Percentiles rank a stretch among this genome's conserved stretches.
phyloP scores from a whole-genome alignment of 257 asterid genomes.

The Nicotiana sylvestris region DNA sequence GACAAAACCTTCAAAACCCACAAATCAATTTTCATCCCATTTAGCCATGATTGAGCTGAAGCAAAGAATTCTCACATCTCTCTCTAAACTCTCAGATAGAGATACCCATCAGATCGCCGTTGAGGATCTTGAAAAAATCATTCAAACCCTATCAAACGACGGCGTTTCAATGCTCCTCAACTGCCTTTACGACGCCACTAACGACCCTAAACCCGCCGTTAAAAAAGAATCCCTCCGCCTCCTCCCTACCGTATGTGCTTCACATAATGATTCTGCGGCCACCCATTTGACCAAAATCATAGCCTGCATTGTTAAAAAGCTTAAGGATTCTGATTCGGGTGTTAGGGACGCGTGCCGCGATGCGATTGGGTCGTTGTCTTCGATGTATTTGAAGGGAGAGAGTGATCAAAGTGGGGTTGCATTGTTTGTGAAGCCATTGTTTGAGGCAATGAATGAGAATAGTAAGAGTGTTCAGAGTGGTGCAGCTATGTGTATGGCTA shows the following conservation, averaged over 20 bases:
- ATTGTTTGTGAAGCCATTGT: slow-evolving; percentile 80
- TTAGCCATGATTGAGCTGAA: slow-evolving; percentile 89
- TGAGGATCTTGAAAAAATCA: slow-evolving; percentile 82
- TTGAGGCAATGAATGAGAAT: slow-evolving; percentile 91
- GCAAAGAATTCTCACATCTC: slow-evolving; percentile 80
- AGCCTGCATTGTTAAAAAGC: slow-evolving; percentile 67
- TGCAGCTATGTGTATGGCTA: slow-evolving; percentile 85
- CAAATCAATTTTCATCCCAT: slow-evolving; percentile 47
- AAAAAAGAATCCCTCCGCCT: slow-evolving; percentile 84
- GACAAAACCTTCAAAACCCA: slow-evolving; percentile 69
- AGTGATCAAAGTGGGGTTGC: slow-evolving; percentile 48
- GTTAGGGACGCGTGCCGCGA: slow-evolving; percentile 93
- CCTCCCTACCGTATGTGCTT: slow-evolving; percentile 56
- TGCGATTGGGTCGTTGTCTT: slow-evolving; percentile 72
- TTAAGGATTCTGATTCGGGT: slow-evolving; percentile 90
- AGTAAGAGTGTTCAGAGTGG: slow-evolving; percentile 85
- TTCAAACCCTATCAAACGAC: slow-evolving; percentile 68
- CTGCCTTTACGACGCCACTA: slow-evolving; percentile 86
- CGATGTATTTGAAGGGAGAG: slow-evolving; percentile 63
- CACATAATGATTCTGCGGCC: slow-evolving; percentile 61
- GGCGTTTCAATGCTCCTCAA: slow-evolving; percentile 89
- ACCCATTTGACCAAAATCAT: slow-evolving; percentile 85
- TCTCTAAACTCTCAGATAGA: slow-evolving; percentile 90
- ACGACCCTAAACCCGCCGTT: slow-evolving; percentile 78
- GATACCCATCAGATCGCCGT: slow-evolving; percentile 99